Base-by-base conservation (phyloP, 306 rosid species). In the Glycine latifolia region DNA sequence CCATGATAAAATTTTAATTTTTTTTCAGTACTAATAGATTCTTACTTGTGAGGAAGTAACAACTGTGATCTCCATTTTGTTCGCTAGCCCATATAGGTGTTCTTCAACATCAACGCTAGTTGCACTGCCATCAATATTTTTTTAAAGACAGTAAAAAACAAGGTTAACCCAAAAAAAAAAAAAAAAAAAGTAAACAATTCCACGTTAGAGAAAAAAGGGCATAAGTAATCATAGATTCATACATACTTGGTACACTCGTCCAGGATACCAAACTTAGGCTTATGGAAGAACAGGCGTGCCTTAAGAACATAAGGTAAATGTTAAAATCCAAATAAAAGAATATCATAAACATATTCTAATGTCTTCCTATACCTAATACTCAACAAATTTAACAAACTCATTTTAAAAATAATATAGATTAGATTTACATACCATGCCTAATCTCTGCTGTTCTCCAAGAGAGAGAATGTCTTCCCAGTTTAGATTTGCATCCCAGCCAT, bases 191-290 rank as follows among this genome's bases (percentile, higher is more conserved):
- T 35, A 37, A 62, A 78, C 72, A 63, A 62, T 49, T 47, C 15
- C 53, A 3, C 11, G 55, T 41, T 50, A 82, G 47, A 59, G 54
- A 79, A 78, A 71, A 15, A 61, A 37, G 53, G 46, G 52, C n/a
- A 52, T 68, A 44, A 68, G 55, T 44, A 73, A 60, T 39, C 44
- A 89, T 71, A 82, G 98, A 10, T 90, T 39, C 44, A 89, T 71
- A 82, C 99, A 10, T 90, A 95, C 99, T 95, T 95, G 87, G 99
- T 95, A 84, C 99, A 95, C 86, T 95, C 99, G 63, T 95, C 99
- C 66, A 95, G 95, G 88, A 95, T 95, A 13, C 93, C 99, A 73
- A 89, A 93, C 73, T 86, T 93, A 47, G 99, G 99, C 85, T 89
- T 89, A 88, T 95, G 99, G 89, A 93, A 95, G 89, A 95, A 95